Base-by-base conservation (phyloP, 1,139 yeast species). In the Saccharomyces hybrid region DNA sequence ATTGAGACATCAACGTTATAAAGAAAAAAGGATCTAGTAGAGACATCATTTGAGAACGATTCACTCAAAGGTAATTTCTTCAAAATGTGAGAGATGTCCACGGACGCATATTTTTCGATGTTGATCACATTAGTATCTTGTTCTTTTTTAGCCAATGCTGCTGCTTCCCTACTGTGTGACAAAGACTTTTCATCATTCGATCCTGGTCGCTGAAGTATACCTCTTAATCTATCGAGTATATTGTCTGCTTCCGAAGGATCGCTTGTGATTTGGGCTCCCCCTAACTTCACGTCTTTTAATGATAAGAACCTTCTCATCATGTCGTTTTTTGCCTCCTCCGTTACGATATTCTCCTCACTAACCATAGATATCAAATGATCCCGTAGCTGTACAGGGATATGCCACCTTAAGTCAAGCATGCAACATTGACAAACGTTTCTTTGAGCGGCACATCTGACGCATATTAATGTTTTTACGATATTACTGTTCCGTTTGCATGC, bases 361-460 rank as follows among this genome's bases (percentile, higher is more conserved):
- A 93, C 86, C 79, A 89, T 77, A 63, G 83, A 83, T 64, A 90
- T 71, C 1, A 96, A 89, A 1, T 91, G 83, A 62, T 91, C 97
- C 57, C 97, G 73, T 7, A 90, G 74, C 19, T 85, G 83, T 16
- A 89, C 69, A 0, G 97, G 91, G 27, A 93, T 80, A 5, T 90
- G 87, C 73, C 84, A 88, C 27, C 84, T 80, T 51, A 89, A 74
- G 71, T 93, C 98, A 47, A 87, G 71, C 81, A 89, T 79, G 67
- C 99, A 93, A 25, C 83, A 73, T 68, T 93, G 98, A 66, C 99
- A 93, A 60, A 96, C 86, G 70, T 88, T 86, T 59, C 85, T 79
- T 50, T 85, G 80, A 47, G 82, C 74, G 1, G 97, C 84, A 71
- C 99, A 93, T 0, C 91, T 83, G 42, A 74, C 68, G 70, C 99